Evolutionary conservation across 2,329 filamentous ascomycete species (phyloP).

Genomic region (Lecanicillium sp.): DNA sequence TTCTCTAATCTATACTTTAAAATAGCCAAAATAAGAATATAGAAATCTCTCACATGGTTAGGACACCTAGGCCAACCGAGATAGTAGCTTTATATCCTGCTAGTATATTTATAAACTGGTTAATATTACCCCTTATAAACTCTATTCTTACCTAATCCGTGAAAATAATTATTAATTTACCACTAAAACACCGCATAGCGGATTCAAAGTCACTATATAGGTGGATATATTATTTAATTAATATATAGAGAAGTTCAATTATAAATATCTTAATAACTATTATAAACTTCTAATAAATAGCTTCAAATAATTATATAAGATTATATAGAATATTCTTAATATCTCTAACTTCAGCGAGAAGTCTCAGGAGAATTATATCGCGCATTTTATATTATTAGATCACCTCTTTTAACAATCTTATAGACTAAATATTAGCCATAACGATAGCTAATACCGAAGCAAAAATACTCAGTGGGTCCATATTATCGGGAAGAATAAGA

Average conservation of each 20-base stretch:
- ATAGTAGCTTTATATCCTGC: conserved; percentile 35
- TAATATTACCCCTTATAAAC: conserved; percentile 34
- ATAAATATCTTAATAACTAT: conserved; percentile 20
- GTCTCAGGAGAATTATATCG: conserved; percentile 27
- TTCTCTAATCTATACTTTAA: neutral
- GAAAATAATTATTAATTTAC: conserved; percentile 28
- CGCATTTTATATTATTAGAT: conserved; percentile 29
- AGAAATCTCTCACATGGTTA: conserved; percentile 28
- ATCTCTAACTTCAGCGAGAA: conserved; percentile 28
- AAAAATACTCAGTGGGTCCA: conserved; percentile 29
- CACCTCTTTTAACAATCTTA: conserved; percentile 26
- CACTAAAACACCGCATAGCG: conserved; percentile 29
- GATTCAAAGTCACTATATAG: conserved; percentile 31
- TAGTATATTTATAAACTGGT: conserved; percentile 33
- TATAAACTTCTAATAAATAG: neutral
- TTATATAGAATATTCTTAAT: conserved; percentile 27
- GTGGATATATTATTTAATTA: conserved; percentile 30
- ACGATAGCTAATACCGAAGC: conserved; percentile 27
- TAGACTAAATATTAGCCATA: conserved; percentile 29
- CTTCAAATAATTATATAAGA: conserved; percentile 21
- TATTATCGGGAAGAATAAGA: conserved; percentile 10
- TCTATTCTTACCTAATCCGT: conserved; percentile 36
- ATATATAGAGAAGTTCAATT: conserved; percentile 28
- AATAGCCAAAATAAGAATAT: neutral
- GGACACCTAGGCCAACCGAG: conserved; percentile 28